A percentile compares a stretch with the other conserved stretches of the same genome.
Evolutionary conservation across 768 basidiomycete genomes (phyloP).

Genomic region (Suillus tomentosus): DNA sequence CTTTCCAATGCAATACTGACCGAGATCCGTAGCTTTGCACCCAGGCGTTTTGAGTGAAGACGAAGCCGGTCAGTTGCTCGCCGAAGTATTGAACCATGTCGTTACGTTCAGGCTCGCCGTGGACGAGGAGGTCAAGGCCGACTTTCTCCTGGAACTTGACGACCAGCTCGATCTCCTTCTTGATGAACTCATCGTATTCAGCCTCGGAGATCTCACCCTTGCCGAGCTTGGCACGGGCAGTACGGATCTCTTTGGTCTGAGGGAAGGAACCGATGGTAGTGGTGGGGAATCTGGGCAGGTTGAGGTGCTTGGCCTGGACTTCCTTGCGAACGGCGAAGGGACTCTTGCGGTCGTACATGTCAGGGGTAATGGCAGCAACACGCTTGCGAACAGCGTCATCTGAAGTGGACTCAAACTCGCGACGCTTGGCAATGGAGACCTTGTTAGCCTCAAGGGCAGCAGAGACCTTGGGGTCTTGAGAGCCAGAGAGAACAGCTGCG

Average conservation of each 20-base stretch:
- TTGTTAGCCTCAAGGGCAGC: conserved; percentile 87
- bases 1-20: conserved; percentile 38
- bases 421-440: conserved; percentile 88
- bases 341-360: conserved; percentile 84
- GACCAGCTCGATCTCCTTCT: conserved; percentile 92
- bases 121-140: conserved; percentile 95
- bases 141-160: conserved; percentile 97
- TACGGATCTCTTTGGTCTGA: conserved; percentile 99
- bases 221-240: conserved; percentile 90
- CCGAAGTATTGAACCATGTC: conserved; percentile 99
- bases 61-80: conserved; percentile 91
- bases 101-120: conserved; percentile 98
- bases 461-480: conserved; percentile 71
- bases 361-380: conserved; percentile 86
- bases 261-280: conserved; percentile 99
- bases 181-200: conserved; percentile 96
- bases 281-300: conserved; percentile 96
- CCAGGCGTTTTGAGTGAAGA: conserved; percentile 99
- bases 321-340: conserved; percentile 86
- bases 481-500: conserved; percentile 82
- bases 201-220: conserved; percentile 86
- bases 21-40: conserved; percentile 99
- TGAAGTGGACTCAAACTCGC: conserved; percentile 90
- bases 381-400: conserved; percentile 96
- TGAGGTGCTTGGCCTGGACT: conserved; percentile 84